phyloP scores from a whole-genome alignment of 345 rosid species.

The Bruguiera parviflora region DNA sequence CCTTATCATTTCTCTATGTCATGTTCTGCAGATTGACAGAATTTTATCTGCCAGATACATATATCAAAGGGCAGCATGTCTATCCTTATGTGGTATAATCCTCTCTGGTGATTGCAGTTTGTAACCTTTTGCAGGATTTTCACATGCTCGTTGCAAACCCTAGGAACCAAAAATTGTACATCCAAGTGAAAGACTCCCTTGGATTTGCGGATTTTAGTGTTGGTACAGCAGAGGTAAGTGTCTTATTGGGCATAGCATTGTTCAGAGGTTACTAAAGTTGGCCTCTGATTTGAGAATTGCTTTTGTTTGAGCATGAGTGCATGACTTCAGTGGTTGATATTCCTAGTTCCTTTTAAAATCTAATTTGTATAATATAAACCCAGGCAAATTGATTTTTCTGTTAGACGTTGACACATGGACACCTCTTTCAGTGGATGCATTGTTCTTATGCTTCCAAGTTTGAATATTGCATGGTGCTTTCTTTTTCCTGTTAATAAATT shows the following conservation, averaged over 20 bases:
- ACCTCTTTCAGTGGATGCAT: too few relatives aligned
- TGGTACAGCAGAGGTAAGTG: slow-evolving; percentile 79
- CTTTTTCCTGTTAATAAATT: too few relatives aligned
- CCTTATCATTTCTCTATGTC: slow-evolving; percentile 10
- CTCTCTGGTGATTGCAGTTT: slow-evolving; percentile 16
- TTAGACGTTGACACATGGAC: too few relatives aligned
- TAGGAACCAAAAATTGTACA: slow-evolving; percentile 61
- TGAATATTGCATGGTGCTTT: too few relatives aligned
- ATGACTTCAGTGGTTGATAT: neutral
- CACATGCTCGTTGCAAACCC: slow-evolving; percentile 91
- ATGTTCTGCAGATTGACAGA: slow-evolving; percentile 13
- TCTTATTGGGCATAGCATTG: slow-evolving; percentile 10
- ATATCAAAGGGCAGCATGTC: slow-evolving; percentile 1
- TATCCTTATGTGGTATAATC: slow-evolving; percentile 2
- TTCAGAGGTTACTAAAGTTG: neutral
- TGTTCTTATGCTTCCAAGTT: too few relatives aligned
- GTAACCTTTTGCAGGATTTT: slow-evolving; percentile 67
- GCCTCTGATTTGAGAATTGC: neutral
- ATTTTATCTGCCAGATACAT: neutral
- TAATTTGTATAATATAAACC: neutral
- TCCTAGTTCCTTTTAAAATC: neutral
- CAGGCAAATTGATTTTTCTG: too few relatives aligned
- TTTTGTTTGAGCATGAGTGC: neutral
- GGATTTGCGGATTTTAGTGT: slow-evolving; percentile 76
- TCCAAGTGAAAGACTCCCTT: slow-evolving; percentile 85